Conservation (phyloP, 225 moss, liverwort and hornwort genomes). For the Lunularia cruciata region DNA sequence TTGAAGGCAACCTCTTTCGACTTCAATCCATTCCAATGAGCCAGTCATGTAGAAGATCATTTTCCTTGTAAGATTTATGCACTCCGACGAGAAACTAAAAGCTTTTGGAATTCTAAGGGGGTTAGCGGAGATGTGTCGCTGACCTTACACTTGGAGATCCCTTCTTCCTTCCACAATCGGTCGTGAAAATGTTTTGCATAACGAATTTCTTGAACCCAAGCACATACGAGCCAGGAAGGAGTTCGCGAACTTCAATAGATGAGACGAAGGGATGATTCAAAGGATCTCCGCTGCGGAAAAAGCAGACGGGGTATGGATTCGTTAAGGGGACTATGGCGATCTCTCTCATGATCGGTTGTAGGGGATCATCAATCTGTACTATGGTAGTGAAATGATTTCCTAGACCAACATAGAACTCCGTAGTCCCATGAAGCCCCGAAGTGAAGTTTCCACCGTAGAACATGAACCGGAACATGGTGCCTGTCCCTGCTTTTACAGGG, state of each 20-base stretch:
- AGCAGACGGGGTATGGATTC: not conserved
- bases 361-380: not conserved
- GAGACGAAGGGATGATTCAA: constrained; percentile 10
- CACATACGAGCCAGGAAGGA: not conserved
- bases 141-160: constrained; percentile 12
- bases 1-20: no score
- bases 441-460: constrained; percentile 12
- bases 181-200: not conserved
- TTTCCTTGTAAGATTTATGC: no score
- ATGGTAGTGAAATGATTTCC: not conserved
- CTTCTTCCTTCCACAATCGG: not conserved
- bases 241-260: not conserved
- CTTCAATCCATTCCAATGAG: no score
- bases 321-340: not conserved
- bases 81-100: no score
- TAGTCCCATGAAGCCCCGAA: not conserved
- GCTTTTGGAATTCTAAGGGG: no score
- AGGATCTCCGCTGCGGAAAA: not conserved
- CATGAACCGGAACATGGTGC: not conserved
- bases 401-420: not conserved
- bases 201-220: not conserved
- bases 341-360: constrained; percentile 2
- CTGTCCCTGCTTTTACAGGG: not conserved
- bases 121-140: not conserved
- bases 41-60: no score